Evolutionary conservation across 108 stramenopile species (phyloP), one percentile per base, ranked within the genome.

Genomic region (Fistulifera pelliculosa): DNA sequence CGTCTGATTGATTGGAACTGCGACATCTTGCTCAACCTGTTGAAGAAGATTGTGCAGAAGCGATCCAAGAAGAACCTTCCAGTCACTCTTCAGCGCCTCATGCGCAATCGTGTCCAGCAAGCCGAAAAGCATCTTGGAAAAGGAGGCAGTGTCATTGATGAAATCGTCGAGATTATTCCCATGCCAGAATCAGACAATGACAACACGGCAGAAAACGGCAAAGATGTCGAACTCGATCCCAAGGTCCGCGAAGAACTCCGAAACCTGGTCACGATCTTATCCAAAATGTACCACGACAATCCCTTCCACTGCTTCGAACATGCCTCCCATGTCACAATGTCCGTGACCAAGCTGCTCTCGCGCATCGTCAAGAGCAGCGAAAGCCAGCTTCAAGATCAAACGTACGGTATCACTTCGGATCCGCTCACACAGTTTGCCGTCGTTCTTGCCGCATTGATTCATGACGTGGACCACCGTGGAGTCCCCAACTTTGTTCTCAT

Each of bases 291-390:
- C 45, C 64, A 53, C 12, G 51, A 66, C 47, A 71, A 71, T 64
- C 56, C 68, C 11, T 77, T 73, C 44, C 76, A 77, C 58, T 61
- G 56, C 41, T 61, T 77, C 19, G 66, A 71, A 38, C 76, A 77
- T 38, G 76, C 76, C n/a, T 53, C 55, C 17, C 76, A 77, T 45
- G 72, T 73, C 5, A 73, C 76, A 35, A 68, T 73, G 76, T 58
- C 68, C 22, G 71, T 68, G 8, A 66, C 69, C 25, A 77, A 77
- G 57, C 48, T 77, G 6, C 56, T 77, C 1, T 38, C 27, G 12
- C 48, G 58, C 16, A 60, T 60, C 14, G 44, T 24, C 4, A 21
- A 21, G 19, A 21, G 44, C 11, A 45, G 11, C 19, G 44, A 45
- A 19, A 19, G 44, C 44, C 38, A 23, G 4, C n/a, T 40, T 2